A percentile compares a stretch with the other conserved stretches of the same genome.
phyloP scores from a whole-genome alignment of 768 basidiomycete species.

The Roridomyces roridus region DNA sequence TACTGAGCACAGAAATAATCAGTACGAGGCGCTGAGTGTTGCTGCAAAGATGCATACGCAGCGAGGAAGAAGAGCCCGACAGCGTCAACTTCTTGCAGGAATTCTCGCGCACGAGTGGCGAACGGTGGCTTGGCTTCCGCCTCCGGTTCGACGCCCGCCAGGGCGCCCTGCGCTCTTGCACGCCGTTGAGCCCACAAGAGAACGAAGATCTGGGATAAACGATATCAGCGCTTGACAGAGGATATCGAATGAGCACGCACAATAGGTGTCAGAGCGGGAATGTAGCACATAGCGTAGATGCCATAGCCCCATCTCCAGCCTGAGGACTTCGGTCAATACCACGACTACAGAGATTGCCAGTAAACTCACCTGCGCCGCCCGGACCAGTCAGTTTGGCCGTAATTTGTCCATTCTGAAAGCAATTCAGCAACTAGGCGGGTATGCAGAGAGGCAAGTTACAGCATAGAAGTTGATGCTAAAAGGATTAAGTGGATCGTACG shows the following conservation, averaged over 20 bases:
- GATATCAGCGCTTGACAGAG: conserved; percentile 32
- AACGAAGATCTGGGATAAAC: conserved; percentile 36
- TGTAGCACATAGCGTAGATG: conserved; percentile 30
- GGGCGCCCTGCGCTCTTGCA: conserved; percentile 36
- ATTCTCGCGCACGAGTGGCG: conserved; percentile 5
- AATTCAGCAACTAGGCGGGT: conserved; percentile 42
- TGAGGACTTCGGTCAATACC: neutral
- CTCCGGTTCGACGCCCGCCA: conserved; percentile 6
- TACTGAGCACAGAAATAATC: neutral
- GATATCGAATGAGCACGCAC: conserved; percentile 24
- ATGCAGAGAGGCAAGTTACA: conserved; percentile 31
- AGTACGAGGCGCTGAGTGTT: conserved; percentile 34
- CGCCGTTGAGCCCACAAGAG: conserved; percentile 44
- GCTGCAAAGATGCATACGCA: conserved; percentile 31
- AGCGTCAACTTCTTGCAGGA: conserved; percentile 38
- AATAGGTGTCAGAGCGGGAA: conserved; percentile 8
- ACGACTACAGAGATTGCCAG: neutral
- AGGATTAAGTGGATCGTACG: conserved; percentile 46
- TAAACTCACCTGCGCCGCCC: conserved; percentile 36
- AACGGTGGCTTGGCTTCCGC: conserved; percentile 1
- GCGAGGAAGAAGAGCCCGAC: conserved; percentile 44
- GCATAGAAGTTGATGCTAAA: conserved; percentile 38
- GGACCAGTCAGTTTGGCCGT: conserved; percentile 40
- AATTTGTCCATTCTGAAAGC: conserved; percentile 45
- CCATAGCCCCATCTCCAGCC: conserved; percentile 49